Percentiles rank a stretch among this genome's conserved stretches.
Evolutionary conservation across 2,329 filamentous ascomycete species (phyloP).

Genomic region (Neonectria ditissima): DNA sequence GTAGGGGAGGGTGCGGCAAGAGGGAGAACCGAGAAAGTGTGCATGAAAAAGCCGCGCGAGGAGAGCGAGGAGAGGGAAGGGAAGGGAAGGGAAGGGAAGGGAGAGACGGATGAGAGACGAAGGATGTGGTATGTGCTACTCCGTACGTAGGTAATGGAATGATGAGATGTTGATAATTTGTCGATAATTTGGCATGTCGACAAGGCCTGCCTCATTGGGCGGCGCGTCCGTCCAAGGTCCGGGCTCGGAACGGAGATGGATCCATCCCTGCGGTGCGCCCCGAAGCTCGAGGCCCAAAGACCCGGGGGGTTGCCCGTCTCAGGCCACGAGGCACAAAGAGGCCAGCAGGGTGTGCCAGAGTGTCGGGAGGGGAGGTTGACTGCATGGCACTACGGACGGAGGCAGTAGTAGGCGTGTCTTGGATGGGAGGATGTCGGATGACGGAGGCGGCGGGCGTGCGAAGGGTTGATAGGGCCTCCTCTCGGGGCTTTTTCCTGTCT

Average conservation of each 20-base stretch:
- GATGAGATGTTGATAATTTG: conserved; percentile 9
- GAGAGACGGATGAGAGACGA: neutral
- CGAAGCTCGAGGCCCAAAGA: neutral
- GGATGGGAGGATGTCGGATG: conserved; percentile 8
- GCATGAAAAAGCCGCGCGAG: conserved; percentile 16
- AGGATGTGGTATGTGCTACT: neutral
- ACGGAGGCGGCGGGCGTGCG: neutral
- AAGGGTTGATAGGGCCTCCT: neutral
- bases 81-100: neutral
- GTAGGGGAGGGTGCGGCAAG: neutral
- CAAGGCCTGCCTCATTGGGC: conserved; percentile 19
- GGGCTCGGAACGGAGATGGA: conserved; percentile 17
- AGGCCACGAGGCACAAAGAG: conserved; percentile 32
- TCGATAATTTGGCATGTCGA: conserved; percentile 4
- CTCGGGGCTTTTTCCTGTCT: neutral
- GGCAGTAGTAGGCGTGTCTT: conserved; percentile 4
- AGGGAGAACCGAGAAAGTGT: neutral
- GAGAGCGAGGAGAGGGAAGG: neutral
- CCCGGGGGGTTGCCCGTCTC: conserved; percentile 16
- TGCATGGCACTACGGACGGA: neutral
- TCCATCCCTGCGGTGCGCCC: conserved; percentile 24
- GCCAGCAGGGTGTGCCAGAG: conserved; percentile 36
- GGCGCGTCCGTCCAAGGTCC: conserved; percentile 6
- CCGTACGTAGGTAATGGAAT: neutral
- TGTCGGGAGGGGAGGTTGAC: conserved; percentile 32